Percentiles rank a stretch among this genome's conserved stretches.
These are phyloP conservation scores for Striga asiatica DNA, from an alignment of 257 asterid species.

Conservation along the genomic window DNA sequence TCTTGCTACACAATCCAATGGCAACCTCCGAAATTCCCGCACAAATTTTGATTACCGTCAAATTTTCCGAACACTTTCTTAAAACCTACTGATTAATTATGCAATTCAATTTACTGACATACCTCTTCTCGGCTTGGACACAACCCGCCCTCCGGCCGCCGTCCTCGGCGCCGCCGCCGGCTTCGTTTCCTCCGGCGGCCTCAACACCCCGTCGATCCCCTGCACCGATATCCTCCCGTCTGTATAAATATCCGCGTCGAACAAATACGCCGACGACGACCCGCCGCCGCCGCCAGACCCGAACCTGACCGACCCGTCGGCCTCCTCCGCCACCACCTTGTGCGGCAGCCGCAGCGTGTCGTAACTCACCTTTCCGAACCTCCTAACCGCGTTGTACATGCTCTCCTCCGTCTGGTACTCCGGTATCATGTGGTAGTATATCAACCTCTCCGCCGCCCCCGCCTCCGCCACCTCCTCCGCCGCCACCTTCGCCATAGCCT, in stretches of 20 bases:
- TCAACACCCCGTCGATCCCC: conserved; percentile 82
- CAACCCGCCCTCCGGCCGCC: conserved; percentile 41
- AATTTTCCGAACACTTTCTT: too few relatives aligned
- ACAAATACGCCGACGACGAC: conserved; percentile 81
- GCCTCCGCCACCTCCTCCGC: conserved; percentile 82
- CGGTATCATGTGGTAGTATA: conserved; percentile 76
- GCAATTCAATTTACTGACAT: neutral
- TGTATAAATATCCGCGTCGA: conserved; percentile 91
- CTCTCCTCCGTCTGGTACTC: conserved; percentile 97
- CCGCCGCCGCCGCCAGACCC: conserved; percentile 26
- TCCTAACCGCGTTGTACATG: conserved; percentile 85
- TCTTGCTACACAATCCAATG: too few relatives aligned
- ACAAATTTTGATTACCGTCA: too few relatives aligned
- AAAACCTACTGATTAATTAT: too few relatives aligned
- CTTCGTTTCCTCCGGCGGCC: conserved; percentile 53
- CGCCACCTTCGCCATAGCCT: conserved; percentile 86
- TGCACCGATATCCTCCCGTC: conserved; percentile 97
- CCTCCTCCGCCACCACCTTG: conserved; percentile 78
- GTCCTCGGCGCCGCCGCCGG: conserved; percentile 36
- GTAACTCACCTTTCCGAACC: conserved; percentile 78
- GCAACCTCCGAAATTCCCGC: too few relatives aligned
- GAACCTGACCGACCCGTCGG: conserved; percentile 83
- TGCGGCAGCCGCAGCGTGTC: conserved; percentile 74
- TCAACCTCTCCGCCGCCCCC: conserved; percentile 92
- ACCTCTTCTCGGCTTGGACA: conserved; percentile 67